phyloP scores from a whole-genome alignment of 1,284 basidiomycete species.

The Cutaneotrichosporon cavernicola region DNA sequence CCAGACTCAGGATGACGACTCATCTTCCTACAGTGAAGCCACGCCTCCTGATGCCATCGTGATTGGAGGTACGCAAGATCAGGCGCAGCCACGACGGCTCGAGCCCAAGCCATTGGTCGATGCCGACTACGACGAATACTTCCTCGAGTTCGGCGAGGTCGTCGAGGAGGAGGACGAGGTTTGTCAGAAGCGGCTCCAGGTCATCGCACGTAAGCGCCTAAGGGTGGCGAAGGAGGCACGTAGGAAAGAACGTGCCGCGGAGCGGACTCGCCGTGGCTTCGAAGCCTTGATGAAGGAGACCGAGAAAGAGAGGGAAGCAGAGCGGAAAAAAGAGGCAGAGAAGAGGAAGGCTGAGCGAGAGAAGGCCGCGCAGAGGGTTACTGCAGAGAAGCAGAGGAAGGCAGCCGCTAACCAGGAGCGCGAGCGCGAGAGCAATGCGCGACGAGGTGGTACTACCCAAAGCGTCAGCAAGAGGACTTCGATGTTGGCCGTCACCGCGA shows the following conservation, averaged over 20 bases:
- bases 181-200: conserved; percentile 28
- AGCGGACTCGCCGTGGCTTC: conserved; percentile 30
- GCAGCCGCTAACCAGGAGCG: not conserved
- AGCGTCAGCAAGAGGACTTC: not conserved
- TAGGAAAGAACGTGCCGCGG: conserved; percentile 28
- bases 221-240: conserved; percentile 34
- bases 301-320: conserved; percentile 15
- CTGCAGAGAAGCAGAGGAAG: conserved; percentile 1
- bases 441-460: not conserved
- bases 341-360: conserved; percentile 10
- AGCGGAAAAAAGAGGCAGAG: conserved; percentile 3
- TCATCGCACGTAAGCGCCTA: conserved; percentile 36
- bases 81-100: not conserved
- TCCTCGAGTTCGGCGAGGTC: conserved; percentile 35
- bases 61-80: conserved; percentile 39
- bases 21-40: conserved; percentile 12
- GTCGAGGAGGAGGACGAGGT: conserved; percentile 36
- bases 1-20: conserved; percentile 1
- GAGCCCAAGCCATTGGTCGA: conserved; percentile 29
- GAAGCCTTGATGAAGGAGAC: conserved; percentile 31
- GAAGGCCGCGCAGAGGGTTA: not conserved
- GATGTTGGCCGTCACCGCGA: not conserved
- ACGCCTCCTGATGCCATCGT: conserved; percentile 37
- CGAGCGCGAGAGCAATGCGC: not conserved
- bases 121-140: conserved; percentile 45